A percentile compares a stretch with the other conserved stretches of the same genome.
Conservation (phyloP, 495 filamentous ascomycete species). For the Lepidopterella palustris region DNA sequence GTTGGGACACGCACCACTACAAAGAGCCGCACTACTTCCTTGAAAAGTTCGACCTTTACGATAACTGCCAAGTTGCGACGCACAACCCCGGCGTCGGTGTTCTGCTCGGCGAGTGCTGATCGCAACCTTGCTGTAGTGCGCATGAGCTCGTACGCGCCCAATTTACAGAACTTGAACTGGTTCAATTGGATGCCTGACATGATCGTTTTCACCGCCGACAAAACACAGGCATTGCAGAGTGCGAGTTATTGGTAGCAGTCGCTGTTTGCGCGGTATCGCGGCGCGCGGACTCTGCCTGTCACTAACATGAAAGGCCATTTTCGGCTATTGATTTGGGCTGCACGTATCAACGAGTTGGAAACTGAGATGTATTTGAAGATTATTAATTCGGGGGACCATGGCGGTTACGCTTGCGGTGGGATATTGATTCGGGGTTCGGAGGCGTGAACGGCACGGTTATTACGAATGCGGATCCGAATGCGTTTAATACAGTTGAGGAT, state of each 20-base stretch:
- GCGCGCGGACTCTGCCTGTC: slow-evolving; percentile 43
- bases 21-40: slow-evolving; percentile 14
- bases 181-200: slow-evolving; percentile 46
- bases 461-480: slow-evolving; percentile 36
- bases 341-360: slow-evolving; percentile 29
- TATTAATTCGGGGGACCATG: not conserved
- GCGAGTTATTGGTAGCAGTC: slow-evolving; percentile 41
- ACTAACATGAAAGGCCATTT: slow-evolving; percentile 32
- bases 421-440: slow-evolving; percentile 29
- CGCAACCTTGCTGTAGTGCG: slow-evolving; percentile 34
- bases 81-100: slow-evolving; percentile 20
- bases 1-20: slow-evolving; percentile 31
- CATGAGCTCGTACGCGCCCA: slow-evolving; percentile 39
- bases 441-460: slow-evolving; percentile 40
- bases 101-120: slow-evolving; percentile 32
- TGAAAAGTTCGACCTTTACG: slow-evolving; percentile 28
- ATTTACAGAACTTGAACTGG: slow-evolving; percentile 43
- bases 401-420: slow-evolving; percentile 8
- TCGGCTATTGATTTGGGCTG: slow-evolving; percentile 44
- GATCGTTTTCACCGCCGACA: slow-evolving; percentile 43
- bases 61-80: slow-evolving; percentile 33
- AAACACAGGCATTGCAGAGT: slow-evolving; percentile 37
- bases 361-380: slow-evolving; percentile 33
- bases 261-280: slow-evolving; percentile 39
- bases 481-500: slow-evolving; percentile 35